Percentiles rank a stretch among this genome's conserved stretches.
Conservation (phyloP, 2,329 filamentous ascomycete genomes). For the Tolypocladium tropicale region DNA sequence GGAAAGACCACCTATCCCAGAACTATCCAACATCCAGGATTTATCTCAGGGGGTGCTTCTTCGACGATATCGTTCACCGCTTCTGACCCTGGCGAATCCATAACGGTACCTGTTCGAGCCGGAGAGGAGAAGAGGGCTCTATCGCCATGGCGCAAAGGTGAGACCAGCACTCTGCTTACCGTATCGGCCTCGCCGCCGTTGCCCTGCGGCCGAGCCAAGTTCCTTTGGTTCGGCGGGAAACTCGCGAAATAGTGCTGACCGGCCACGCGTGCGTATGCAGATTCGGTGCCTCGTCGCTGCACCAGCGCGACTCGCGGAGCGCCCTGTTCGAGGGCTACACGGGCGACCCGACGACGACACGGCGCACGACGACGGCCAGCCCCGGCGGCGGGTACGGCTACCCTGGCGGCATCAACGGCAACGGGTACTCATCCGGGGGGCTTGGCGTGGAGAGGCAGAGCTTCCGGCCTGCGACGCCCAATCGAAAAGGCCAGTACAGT, state of each 20-base stretch:
- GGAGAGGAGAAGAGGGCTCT: not conserved
- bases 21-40: not conserved
- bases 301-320: slow-evolving; percentile 63
- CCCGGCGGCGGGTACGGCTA: slow-evolving; percentile 14
- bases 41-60: not conserved
- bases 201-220: not conserved
- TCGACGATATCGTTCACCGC: not conserved
- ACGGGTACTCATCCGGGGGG: slow-evolving; percentile 31
- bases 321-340: slow-evolving; percentile 69
- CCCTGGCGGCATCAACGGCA: slow-evolving; percentile 22
- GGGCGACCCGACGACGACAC: slow-evolving; percentile 19
- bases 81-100: not conserved
- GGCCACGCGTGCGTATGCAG: slow-evolving; percentile 24
- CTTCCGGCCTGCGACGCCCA: slow-evolving; percentile 62
- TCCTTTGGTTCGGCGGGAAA: not conserved
- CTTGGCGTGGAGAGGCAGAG: slow-evolving; percentile 17
- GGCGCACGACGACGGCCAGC: slow-evolving; percentile 19
- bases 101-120: not conserved
- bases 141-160: slow-evolving; percentile 25
- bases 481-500: slow-evolving; percentile 79
- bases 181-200: not conserved
- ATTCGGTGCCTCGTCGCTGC: slow-evolving; percentile 57
- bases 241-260: not conserved
- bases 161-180: not conserved
- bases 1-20: slow-evolving; percentile 8